A percentile compares a stretch with the other conserved stretches of the same genome.
phyloP scores from a whole-genome alignment of 2,329 filamentous ascomycete species.

The Cytospora paraplurivora region DNA sequence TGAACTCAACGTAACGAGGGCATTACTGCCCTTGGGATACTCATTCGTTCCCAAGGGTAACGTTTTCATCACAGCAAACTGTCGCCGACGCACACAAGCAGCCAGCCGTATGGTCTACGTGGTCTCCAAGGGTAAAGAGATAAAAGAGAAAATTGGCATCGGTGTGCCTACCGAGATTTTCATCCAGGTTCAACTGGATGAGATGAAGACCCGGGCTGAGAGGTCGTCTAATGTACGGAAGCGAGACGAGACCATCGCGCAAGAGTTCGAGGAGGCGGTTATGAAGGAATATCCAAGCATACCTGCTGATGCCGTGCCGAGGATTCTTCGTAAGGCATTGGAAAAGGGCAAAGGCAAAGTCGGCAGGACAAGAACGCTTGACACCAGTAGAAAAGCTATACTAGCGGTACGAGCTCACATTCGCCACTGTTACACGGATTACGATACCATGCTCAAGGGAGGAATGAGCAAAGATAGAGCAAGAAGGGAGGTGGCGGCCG shows the following conservation, averaged over 20 bases:
- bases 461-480: conserved; percentile 29
- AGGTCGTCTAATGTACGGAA: conserved; percentile 39
- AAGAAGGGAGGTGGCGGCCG: conserved; percentile 28
- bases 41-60: conserved; percentile 46
- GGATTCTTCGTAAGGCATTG: conserved; percentile 45
- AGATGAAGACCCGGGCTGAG: conserved; percentile 37
- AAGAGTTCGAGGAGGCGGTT: conserved; percentile 41
- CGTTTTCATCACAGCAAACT: conserved; percentile 45
- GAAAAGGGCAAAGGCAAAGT: conserved; percentile 50
- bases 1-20: conserved; percentile 13
- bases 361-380: conserved; percentile 46
- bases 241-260: conserved; percentile 40
- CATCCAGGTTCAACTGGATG: conserved; percentile 34
- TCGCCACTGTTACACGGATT: conserved; percentile 50
- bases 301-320: conserved; percentile 39
- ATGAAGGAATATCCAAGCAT: conserved; percentile 43
- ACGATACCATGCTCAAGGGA: conserved; percentile 43
- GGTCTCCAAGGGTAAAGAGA: conserved; percentile 35
- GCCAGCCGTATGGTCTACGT: conserved; percentile 40
- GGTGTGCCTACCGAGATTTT: conserved; percentile 43
- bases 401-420: conserved; percentile 53
- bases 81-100: conserved; percentile 42
- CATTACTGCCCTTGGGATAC: conserved; percentile 44
- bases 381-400: conserved; percentile 42
- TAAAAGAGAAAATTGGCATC: conserved; percentile 39